Conservation (phyloP, 129 eudicot genomes). For the Lactuca saligna region DNA sequence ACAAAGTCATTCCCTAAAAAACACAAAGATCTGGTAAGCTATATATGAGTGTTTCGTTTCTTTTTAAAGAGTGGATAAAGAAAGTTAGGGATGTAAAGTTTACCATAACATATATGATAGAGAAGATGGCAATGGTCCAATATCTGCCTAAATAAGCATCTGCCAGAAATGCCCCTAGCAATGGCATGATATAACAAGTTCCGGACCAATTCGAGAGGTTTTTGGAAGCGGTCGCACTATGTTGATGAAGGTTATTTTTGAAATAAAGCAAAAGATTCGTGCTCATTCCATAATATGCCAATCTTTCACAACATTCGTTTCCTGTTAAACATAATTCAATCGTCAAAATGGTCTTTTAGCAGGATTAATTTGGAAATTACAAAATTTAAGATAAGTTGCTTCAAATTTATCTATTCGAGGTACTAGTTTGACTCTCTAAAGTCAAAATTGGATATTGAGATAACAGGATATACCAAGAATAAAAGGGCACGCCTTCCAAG, state of each 20-base stretch:
- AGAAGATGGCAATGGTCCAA: conserved; percentile 82
- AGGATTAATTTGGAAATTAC: conserved; percentile 13
- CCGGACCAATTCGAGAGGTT: conserved; percentile 79
- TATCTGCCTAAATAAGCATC: conserved; percentile 86
- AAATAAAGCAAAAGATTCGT: conserved; percentile 61
- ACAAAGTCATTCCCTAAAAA: conserved; percentile 70
- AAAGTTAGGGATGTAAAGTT: background rate
- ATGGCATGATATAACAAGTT: conserved; percentile 72
- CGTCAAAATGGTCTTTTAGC: conserved; percentile 13
- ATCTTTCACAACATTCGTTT: conserved; percentile 83
- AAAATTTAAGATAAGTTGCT: background rate
- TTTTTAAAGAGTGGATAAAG: background rate
- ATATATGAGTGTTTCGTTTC: background rate
- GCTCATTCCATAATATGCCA: conserved; percentile 88
- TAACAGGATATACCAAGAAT: conserved; percentile 44
- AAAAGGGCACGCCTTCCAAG: conserved; percentile 68
- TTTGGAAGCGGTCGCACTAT: conserved; percentile 67
- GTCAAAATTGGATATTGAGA: conserved; percentile 17
- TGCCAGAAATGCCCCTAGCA: conserved; percentile 75
- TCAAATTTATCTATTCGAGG: background rate
- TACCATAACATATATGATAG: conserved; percentile 73
- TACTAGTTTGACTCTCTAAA: conserved; percentile 21
- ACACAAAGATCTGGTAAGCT: background rate
- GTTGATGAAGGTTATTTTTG: conserved; percentile 53
- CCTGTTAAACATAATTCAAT: conserved; percentile 37